These are phyloP conservation scores for Microstegium vimineum DNA, from an alignment of 176 grass and related monocot species.

Conservation along the genomic window DNA sequence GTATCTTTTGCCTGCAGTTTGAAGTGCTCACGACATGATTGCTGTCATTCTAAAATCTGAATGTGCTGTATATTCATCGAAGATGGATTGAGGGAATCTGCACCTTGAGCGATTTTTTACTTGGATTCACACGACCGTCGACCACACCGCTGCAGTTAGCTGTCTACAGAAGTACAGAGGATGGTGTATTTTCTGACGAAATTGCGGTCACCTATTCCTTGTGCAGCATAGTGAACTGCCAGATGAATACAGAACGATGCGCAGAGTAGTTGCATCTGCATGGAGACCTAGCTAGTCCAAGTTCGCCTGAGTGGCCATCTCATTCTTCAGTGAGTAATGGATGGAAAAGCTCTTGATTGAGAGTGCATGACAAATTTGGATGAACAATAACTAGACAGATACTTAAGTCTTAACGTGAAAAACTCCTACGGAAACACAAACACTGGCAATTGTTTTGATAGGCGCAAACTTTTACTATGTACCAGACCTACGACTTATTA, in stretches of 20 bases:
- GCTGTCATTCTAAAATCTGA: neutral
- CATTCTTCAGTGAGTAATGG: neutral
- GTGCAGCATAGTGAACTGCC: neutral
- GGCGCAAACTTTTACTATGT: too few relatives aligned
- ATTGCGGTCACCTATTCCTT: neutral
- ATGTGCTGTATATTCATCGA: neutral
- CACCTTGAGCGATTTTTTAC: neutral
- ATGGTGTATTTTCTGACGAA: neutral
- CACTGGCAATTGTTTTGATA: too few relatives aligned
- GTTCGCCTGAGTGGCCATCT: neutral
- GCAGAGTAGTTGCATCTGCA: neutral
- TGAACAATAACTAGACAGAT: neutral
- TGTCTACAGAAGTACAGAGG: neutral
- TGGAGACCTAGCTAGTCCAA: neutral
- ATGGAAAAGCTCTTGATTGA: neutral
- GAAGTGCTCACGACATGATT: constrained; percentile 21
- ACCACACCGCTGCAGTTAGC: neutral
- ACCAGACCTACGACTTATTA: too few relatives aligned
- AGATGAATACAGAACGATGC: neutral
- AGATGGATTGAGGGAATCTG: constrained; percentile 16
- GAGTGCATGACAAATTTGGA: neutral
- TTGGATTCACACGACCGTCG: neutral
- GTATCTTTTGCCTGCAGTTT: constrained; percentile 3
- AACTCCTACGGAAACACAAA: too few relatives aligned
- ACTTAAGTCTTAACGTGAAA: neutral